Evolutionary conservation across 495 filamentous ascomycete genomes (phyloP).

Genomic region (Melanomma pulvis-pyrius): DNA sequence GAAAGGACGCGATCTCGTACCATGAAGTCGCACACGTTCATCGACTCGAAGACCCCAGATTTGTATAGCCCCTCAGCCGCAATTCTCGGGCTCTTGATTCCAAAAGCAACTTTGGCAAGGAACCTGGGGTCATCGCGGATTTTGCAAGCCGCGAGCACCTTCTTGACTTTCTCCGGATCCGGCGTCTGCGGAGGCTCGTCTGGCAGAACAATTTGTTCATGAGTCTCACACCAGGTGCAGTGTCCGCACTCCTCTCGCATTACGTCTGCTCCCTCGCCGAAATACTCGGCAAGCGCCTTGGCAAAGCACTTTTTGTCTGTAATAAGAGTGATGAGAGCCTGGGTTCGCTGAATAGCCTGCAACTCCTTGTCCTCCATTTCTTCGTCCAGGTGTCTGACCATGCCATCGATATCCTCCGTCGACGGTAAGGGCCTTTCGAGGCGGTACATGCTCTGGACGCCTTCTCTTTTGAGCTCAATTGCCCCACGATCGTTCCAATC

Average conservation of each 20-base stretch:
- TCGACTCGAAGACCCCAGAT: slow-evolving; percentile 51
- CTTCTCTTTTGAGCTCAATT: slow-evolving; percentile 53
- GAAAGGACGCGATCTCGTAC: background rate
- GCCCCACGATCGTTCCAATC: slow-evolving; percentile 49
- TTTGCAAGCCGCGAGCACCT: slow-evolving; percentile 46
- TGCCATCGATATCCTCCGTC: slow-evolving; percentile 44
- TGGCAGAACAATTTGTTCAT: slow-evolving; percentile 40
- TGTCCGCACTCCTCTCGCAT: slow-evolving; percentile 52
- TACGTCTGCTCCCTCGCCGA: slow-evolving; percentile 55
- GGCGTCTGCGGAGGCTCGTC: slow-evolving; percentile 36
- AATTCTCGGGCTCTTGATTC: slow-evolving; percentile 58
- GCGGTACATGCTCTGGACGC: slow-evolving; percentile 55
- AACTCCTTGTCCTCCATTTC: slow-evolving; percentile 54
- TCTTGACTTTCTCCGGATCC: slow-evolving; percentile 44
- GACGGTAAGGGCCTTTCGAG: slow-evolving; percentile 52
- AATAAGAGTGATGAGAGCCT: slow-evolving; percentile 55
- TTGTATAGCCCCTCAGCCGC: slow-evolving; percentile 50
- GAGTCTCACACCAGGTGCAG: slow-evolving; percentile 57
- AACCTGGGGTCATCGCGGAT: slow-evolving; percentile 59
- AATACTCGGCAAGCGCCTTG: slow-evolving; percentile 54
- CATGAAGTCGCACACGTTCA: slow-evolving; percentile 40
- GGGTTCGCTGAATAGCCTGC: slow-evolving; percentile 52
- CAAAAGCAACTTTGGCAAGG: slow-evolving; percentile 60
- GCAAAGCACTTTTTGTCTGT: slow-evolving; percentile 53
- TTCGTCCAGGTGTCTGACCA: slow-evolving; percentile 51